phyloP scores from a whole-genome alignment of 2,329 filamentous ascomycete species.

The Fusarium pininemorale region DNA sequence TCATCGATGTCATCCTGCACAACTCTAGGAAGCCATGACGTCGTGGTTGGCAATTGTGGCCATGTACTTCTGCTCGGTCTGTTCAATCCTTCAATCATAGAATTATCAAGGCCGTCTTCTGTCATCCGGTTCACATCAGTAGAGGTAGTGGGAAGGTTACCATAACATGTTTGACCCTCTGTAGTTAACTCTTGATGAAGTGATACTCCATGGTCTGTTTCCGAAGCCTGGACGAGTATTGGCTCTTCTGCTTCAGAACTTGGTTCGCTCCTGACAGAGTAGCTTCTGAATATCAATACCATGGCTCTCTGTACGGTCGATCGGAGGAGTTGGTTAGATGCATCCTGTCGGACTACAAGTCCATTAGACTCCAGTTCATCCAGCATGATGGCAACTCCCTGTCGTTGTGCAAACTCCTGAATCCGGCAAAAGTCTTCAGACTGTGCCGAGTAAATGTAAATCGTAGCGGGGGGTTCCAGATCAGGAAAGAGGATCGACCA shows the following conservation, averaged over 20 bases:
- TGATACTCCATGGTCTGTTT: no score
- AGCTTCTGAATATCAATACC: not conserved
- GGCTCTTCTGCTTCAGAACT: not conserved
- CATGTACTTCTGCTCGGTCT: no score
- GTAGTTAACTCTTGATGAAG: not conserved
- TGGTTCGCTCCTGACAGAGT: rapidly evolving
- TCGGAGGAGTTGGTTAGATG: not conserved
- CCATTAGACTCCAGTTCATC: not conserved
- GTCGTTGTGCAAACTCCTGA: not conserved
- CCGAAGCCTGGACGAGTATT: no score
- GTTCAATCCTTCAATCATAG: rapidly evolving
- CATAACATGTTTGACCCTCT: no score
- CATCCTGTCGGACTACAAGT: not conserved
- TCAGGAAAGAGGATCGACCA: not conserved
- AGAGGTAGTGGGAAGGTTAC: no score
- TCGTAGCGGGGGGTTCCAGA: rapidly evolving
- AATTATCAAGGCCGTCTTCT: no score
- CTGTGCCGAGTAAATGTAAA: not conserved
- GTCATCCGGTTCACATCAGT: rapidly evolving
- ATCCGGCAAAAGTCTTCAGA: not conserved
- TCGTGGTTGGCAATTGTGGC: not conserved
- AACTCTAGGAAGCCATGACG: no score
- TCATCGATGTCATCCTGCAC: no score
- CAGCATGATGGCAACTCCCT: not conserved
- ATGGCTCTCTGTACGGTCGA: not conserved